A percentile compares a stretch with the other conserved stretches of the same genome.
Conservation (phyloP, 2,329 filamentous ascomycete species). For the Penicillium freii region DNA sequence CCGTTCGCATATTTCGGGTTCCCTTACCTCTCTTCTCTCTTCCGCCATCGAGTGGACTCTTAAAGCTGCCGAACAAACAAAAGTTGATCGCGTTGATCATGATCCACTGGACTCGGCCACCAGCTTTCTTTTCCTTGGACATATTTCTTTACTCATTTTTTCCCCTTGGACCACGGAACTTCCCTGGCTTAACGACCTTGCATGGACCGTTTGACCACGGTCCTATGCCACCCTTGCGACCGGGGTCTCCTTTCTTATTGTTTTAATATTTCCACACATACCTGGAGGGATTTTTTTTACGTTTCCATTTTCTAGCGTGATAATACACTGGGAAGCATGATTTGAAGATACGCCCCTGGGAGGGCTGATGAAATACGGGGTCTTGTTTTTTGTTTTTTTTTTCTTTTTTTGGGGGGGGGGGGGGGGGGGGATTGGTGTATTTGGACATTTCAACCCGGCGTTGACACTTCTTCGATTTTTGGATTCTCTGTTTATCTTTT, state of each 20-base stretch:
- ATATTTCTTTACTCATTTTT: conserved; percentile 9
- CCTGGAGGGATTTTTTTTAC: conserved; percentile 10
- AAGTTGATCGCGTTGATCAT: conserved; percentile 13
- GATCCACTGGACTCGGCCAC: conserved; percentile 20
- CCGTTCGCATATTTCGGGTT: conserved; percentile 2
- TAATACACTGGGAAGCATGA: conserved; percentile 24
- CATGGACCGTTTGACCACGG: conserved; percentile 10
- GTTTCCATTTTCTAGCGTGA: conserved; percentile 12
- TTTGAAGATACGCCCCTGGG: conserved; percentile 15
- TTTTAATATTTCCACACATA: conserved; percentile 26
- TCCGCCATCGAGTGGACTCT: neutral
- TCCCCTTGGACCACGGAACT: conserved; percentile 7
- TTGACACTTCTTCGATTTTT: conserved; percentile 2
- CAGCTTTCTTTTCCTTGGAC: conserved; percentile 16
- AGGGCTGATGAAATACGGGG: conserved; percentile 17
- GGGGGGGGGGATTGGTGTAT: neutral
- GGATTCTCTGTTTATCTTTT: conserved; percentile 8
- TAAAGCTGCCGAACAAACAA: conserved; percentile 16
- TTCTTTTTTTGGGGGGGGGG: too few species aligned
- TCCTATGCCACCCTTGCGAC: conserved; percentile 1
- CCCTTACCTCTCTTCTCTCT: neutral
- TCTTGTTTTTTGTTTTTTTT: conserved; percentile 1
- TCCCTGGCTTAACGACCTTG: conserved; percentile 7
- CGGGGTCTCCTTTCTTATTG: conserved; percentile 14
- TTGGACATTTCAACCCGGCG: conserved; percentile 8